A percentile compares a stretch with the other conserved stretches of the same genome.
Conservation (phyloP, 2,329 filamentous ascomycete genomes). For the Penicillium sp. region DNA sequence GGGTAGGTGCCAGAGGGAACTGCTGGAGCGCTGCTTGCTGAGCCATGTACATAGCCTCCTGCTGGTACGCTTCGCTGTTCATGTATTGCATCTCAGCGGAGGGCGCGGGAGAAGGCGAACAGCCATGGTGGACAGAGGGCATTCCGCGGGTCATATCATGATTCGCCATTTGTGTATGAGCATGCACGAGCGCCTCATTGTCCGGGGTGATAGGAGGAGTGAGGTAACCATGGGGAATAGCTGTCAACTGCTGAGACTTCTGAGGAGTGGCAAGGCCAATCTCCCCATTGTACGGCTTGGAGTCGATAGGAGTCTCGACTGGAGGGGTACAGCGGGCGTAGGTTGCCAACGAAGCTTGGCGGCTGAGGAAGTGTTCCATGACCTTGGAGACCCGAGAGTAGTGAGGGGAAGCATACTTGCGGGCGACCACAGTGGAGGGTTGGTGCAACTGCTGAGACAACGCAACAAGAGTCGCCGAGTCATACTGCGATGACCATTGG, state of each 20-base stretch:
- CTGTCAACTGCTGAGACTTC: conserved; percentile 36
- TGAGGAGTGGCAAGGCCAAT: conserved; percentile 45
- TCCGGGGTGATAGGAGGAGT: conserved; percentile 50
- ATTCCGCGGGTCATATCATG: conserved; percentile 32
- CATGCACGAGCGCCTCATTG: conserved; percentile 41
- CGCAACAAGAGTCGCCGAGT: conserved; percentile 54
- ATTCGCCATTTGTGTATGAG: conserved; percentile 31
- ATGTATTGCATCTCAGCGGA: conserved; percentile 38
- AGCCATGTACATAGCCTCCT: conserved; percentile 32
- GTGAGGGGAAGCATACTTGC: conserved; percentile 67
- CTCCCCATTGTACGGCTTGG: conserved; percentile 42
- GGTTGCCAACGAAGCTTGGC: conserved; percentile 57
- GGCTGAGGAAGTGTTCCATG: conserved; percentile 65
- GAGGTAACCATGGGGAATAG: conserved; percentile 44
- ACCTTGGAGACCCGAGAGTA: conserved; percentile 63
- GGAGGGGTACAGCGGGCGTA: conserved; percentile 44
- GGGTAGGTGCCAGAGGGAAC: conserved; percentile 30
- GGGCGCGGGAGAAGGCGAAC: conserved; percentile 40
- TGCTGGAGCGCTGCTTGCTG: conserved; percentile 31
- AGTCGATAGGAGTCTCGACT: conserved; percentile 36
- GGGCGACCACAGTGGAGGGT: conserved; percentile 64
- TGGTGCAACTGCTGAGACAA: conserved; percentile 65
- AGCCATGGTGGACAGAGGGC: conserved; percentile 27
- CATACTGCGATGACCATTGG: conserved; percentile 65
- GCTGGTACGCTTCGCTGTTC: conserved; percentile 35